A percentile compares a stretch with the other conserved stretches of the same genome.
Evolutionary conservation across 768 basidiomycete species (phyloP).

Genomic region (Podaxis sp.): DNA sequence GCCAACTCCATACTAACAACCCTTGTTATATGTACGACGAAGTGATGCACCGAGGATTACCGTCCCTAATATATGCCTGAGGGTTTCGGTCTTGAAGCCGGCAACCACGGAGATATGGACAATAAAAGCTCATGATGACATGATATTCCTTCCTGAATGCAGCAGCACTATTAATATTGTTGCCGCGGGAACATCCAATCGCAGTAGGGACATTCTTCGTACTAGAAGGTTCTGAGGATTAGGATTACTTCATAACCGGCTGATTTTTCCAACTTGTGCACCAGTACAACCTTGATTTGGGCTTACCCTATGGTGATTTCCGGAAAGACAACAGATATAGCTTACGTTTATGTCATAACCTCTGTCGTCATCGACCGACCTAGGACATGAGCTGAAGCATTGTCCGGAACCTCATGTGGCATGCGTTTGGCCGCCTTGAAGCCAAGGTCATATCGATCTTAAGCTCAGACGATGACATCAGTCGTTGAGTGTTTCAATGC

Average conservation of each 20-base stretch:
- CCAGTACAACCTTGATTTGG: neutral
- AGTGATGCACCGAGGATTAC: neutral
- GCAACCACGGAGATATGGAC: constrained; percentile 8
- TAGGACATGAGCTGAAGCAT: neutral
- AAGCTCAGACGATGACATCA: neutral
- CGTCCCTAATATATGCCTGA: neutral
- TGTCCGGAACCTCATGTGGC: neutral
- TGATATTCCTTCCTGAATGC: constrained; percentile 3
- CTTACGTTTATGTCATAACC: neutral
- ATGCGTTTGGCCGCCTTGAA: neutral
- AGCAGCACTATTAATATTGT: neutral
- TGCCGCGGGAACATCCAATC: constrained; percentile 1
- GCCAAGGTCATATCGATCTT: neutral
- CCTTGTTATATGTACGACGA: no score
- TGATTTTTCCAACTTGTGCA: neutral
- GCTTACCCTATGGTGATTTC: neutral
- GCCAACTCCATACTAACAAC: no score
- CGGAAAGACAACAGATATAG: neutral
- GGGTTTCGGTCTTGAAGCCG: neutral
- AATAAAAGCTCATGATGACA: neutral
- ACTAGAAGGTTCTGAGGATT: constrained; percentile 2
- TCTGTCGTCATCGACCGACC: neutral
- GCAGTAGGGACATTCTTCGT: neutral
- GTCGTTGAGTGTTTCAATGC: neutral
- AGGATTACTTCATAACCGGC: neutral